Conservation (phyloP, 164 flowering plant genomes). For the Amborella trichopoda region DNA sequence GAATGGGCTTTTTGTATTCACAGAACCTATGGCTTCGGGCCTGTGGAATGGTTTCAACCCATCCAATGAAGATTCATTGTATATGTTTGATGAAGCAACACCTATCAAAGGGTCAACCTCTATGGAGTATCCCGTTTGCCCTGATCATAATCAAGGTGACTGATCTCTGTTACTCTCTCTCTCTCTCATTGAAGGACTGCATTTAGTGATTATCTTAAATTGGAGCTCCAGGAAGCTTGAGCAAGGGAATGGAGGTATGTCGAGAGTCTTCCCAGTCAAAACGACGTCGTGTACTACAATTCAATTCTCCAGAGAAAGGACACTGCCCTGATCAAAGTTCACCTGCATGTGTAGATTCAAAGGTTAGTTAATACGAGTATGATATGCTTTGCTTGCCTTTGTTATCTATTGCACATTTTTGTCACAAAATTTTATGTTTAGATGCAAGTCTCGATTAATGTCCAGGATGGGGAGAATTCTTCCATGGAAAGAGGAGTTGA, state of each 20-base stretch:
- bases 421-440: too few species aligned
- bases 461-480: constrained; percentile 40
- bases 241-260: constrained; percentile 29
- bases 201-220: too few species aligned
- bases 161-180: too few species aligned
- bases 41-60: constrained; percentile 35
- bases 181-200: too few species aligned
- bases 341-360: constrained; percentile 31
- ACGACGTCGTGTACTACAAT: constrained; percentile 75
- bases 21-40: constrained; percentile 12
- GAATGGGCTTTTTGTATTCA: constrained; percentile 17
- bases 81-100: constrained; percentile 58
- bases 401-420: neutral
- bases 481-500: constrained; percentile 6
- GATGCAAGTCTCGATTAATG: too few species aligned
- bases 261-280: constrained; percentile 50
- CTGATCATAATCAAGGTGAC: neutral
- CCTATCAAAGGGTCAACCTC: constrained; percentile 77
- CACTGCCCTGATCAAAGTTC: constrained; percentile 35
- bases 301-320: constrained; percentile 23
- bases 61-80: constrained; percentile 43
- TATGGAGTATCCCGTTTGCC: constrained; percentile 32
- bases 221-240: too few species aligned
- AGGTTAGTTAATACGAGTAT: constrained; percentile 24
- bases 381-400: neutral